A percentile compares a stretch with the other conserved stretches of the same genome.
Evolutionary conservation across 2,329 filamentous ascomycete species (phyloP).

Genomic region (Aspergillus texensis): DNA sequence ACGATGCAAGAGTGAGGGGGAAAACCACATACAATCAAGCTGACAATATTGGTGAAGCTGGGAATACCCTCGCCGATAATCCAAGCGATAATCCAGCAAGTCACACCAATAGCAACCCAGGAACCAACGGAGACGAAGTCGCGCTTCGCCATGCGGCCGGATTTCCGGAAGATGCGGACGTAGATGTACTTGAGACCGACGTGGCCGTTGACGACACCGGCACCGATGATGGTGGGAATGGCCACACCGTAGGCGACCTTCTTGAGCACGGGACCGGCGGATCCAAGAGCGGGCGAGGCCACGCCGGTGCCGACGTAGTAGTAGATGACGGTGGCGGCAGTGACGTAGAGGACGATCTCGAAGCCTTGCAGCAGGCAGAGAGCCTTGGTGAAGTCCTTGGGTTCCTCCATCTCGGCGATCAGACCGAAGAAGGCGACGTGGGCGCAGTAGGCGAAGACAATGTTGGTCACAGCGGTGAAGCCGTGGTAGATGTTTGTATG

Average conservation of each 20-base stretch:
- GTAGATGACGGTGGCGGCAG: conserved; percentile 71
- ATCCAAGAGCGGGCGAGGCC: conserved; percentile 66
- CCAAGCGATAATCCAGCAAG: conserved; percentile 64
- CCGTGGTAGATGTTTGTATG: conserved; percentile 54
- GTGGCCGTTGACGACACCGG: conserved; percentile 70
- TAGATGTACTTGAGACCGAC: conserved; percentile 69
- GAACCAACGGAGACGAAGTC: conserved; percentile 54
- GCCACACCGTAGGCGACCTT: conserved; percentile 71
- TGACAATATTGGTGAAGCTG: conserved; percentile 67
- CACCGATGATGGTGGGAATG: conserved; percentile 70
- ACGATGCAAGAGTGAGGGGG: too few species aligned
- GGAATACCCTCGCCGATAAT: conserved; percentile 71
- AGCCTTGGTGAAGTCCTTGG: conserved; percentile 63
- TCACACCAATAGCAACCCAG: conserved; percentile 62
- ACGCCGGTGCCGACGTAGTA: conserved; percentile 65
- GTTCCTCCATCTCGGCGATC: conserved; percentile 65
- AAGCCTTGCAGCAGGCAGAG: conserved; percentile 62
- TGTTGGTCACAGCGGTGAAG: conserved; percentile 67
- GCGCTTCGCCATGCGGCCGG: conserved; percentile 54
- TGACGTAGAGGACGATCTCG: conserved; percentile 64
- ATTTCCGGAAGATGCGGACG: conserved; percentile 62
- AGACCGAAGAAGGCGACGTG: conserved; percentile 71
- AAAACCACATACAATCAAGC: conserved; percentile 51
- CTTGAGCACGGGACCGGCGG: conserved; percentile 57
- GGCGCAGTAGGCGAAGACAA: conserved; percentile 70